Percentiles rank a stretch among this genome's conserved stretches.
Evolutionary conservation across 495 filamentous ascomycete genomes (phyloP).

Genomic region (Viridothelium virens): DNA sequence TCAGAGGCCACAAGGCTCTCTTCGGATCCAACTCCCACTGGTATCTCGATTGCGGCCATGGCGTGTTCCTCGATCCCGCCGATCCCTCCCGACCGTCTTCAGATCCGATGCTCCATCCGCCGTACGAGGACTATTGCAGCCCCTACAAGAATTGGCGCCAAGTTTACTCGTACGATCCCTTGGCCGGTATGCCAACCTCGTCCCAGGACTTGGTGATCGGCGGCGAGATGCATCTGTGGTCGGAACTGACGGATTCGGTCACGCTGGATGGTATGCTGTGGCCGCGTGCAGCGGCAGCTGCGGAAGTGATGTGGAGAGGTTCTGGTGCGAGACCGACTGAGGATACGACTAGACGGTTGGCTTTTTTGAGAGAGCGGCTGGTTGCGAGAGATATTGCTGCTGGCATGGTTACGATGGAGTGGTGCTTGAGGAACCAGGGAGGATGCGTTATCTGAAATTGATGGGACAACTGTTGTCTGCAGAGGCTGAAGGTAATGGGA

Average conservation of each 20-base stretch:
- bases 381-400: constrained; percentile 50
- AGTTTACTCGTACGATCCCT: constrained; percentile 69
- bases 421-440: constrained; percentile 14
- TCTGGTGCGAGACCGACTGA: constrained; percentile 24
- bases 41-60: constrained; percentile 69
- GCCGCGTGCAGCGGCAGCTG: constrained; percentile 62
- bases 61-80: constrained; percentile 61
- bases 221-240: constrained; percentile 71
- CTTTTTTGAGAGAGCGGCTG: constrained; percentile 64
- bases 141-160: constrained; percentile 68
- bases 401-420: constrained; percentile 17
- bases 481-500: too few relatives aligned
- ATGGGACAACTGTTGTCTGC: neutral
- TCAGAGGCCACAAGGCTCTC: constrained; percentile 57
- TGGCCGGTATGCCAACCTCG: constrained; percentile 49
- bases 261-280: constrained; percentile 65
- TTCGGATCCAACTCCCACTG: constrained; percentile 68
- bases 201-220: constrained; percentile 59
- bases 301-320: constrained; percentile 71
- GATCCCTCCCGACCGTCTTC: constrained; percentile 18
- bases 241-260: constrained; percentile 63
- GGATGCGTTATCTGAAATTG: constrained; percentile 4
- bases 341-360: constrained; percentile 11
- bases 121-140: constrained; percentile 68
- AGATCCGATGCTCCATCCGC: constrained; percentile 40